Evolutionary conservation across 768 basidiomycete genomes (phyloP), one percentile per base, ranked within the genome.

Genomic region (Pilatotrama ljubarskyi): DNA sequence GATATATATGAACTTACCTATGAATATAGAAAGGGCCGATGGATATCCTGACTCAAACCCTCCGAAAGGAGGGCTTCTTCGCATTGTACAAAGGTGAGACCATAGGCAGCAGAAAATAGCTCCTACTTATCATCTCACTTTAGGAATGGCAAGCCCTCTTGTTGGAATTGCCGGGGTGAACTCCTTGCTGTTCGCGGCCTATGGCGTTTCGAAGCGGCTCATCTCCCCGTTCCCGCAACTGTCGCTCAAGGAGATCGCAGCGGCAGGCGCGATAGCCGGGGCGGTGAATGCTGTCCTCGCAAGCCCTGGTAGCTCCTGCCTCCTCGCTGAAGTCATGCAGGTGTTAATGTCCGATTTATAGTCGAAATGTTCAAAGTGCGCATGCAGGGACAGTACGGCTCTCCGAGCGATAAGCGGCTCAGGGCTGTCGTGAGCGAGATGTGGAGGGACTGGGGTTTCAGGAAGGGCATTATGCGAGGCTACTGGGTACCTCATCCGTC

Each of bases 311-410:
- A 29, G 43, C 77, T 55, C 5, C 22, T 22, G 24, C 22, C 11
- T 40, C 10, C 3, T 15, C 5, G 26, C n/a, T 26, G 10, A 37
- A 22, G 7, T n/a, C 18, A 24, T 48, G 24, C 49, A 40, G 6
- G 24, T 61, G 17, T 41, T 15, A 55, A n/a, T 37, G 15, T 61
- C 42, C 53, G 68, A 37, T 61, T 36, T 32, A 9, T 18, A 93
- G 92, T 94, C 51, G 97, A 99, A 75, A 93, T 98, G 91, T 98
- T 98, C 79, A 98, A 99, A 75, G 93, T 98, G 26, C 83, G 92
- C 17, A 97, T 97, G 96, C 95, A 97, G 74, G 95, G 90, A 7
- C 92, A 98, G 70, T 96, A 97, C 66, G 96, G 95, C 11, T 81
- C 79, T 3, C 79, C 84, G 13, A 80, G 82, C 9, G 95, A 98